Evolutionary conservation across 176 grass and related monocot genomes (phyloP), one percentile per base, ranked within the genome.

Genomic region (Canna indica): DNA sequence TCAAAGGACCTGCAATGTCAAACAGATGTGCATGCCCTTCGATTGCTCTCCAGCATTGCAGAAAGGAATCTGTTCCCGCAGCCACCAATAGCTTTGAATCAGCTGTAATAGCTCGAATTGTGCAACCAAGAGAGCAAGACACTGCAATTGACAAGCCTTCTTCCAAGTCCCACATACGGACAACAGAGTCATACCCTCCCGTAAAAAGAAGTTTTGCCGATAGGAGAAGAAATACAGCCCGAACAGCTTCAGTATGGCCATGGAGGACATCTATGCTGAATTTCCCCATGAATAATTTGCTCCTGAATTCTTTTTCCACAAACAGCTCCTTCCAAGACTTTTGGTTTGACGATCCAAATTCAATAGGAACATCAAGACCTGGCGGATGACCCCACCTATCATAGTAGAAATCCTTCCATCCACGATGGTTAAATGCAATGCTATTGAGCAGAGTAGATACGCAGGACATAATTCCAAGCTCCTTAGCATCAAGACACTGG

Each of bases 111-210:
- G 93, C 88, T 29, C 86, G 68, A 76, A 96, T 91, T 64, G 93
- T 96, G 64, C 93, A 88, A 81, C 93, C 86, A 72, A 96, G 86
- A 12, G 83, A 62, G n/a, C 83, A 84, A 30, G 93, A 96, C 60
- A 77, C 70, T 69, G 81, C 88, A 72, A 96, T 59, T 12, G 87
- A 75, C 16, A 90, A 73, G 16, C 93, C 93, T 79, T 91, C 93
- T 78, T 96, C 88, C 82, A 96, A 80, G 64, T 91, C 84, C 93
- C 93, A 96, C 79, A 91, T 83, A 60, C 86, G 86, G 70, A 96
- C 42, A 59, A 75, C 77, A 69, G 84, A 85, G 64, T 96, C 93
- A 47, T 88, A 83, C 31, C 93, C 93, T 50, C 88, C 86, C 10
- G 85, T 96, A 48, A 96, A 96, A 71, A 96, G 87, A 41, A 91